These are phyloP conservation scores for Talaromyces wortmannii DNA, from an alignment of 495 filamentous ascomycete species.

Conservation along the genomic window DNA sequence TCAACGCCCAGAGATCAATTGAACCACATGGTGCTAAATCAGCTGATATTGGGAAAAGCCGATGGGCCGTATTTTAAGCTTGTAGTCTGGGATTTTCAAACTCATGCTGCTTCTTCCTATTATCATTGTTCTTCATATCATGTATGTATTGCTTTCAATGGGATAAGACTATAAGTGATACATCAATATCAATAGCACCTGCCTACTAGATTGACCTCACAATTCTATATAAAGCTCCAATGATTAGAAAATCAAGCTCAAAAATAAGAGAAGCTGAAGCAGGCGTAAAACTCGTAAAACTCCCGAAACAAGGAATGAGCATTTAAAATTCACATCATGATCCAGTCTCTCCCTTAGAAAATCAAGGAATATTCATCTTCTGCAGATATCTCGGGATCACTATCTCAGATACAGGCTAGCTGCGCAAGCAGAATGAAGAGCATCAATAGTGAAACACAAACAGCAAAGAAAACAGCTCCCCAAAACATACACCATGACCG, in stretches of 20 bases:
- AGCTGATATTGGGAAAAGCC: not conserved
- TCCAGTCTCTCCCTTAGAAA: not conserved
- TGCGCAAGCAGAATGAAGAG: conserved; percentile 1
- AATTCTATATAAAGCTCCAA: conserved; percentile 1
- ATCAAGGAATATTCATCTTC: not conserved
- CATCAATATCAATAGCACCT: not conserved
- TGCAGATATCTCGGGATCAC: not conserved
- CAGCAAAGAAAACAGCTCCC: conserved; percentile 2
- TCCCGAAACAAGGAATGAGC: not conserved
- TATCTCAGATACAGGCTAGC: conserved; percentile 2
- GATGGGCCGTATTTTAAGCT: not conserved
- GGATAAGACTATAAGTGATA: not conserved
- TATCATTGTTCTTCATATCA: not conserved
- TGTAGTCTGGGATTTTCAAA: not conserved
- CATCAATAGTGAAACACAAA: conserved; percentile 1
- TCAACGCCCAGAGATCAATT: not conserved
- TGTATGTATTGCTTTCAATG: not conserved
- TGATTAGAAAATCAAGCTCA: conserved; percentile 1
- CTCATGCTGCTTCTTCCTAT: not conserved
- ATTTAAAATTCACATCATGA: not conserved
- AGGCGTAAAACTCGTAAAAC: not conserved
- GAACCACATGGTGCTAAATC: not conserved
- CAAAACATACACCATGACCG: conserved; percentile 5
- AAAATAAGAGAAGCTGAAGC: conserved; percentile 1
- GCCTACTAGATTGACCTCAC: not conserved